phyloP scores from a whole-genome alignment of 257 asterid species.

The Leonotis leonurus region DNA sequence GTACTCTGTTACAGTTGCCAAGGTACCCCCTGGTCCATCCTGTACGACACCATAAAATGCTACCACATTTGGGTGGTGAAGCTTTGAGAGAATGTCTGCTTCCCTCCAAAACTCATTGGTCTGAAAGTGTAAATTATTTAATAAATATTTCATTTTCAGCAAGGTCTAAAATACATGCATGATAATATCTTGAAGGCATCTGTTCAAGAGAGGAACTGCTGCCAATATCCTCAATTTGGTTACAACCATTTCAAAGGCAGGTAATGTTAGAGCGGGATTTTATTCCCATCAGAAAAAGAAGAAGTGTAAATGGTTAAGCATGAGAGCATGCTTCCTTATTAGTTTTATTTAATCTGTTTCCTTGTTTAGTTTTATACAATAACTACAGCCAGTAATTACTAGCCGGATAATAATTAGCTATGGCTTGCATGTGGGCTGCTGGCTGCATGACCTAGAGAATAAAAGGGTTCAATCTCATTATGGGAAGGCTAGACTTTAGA shows the following conservation, averaged over 20 bases:
- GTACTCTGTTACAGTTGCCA: conserved; percentile 66
- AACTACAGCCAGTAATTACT: too few relatives aligned
- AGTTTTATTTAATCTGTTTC: too few relatives aligned
- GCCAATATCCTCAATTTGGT: conserved; percentile 5
- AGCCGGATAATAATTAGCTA: too few relatives aligned
- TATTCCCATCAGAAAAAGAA: too few relatives aligned
- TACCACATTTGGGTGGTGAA: conserved; percentile 77
- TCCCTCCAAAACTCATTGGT: conserved; percentile 65
- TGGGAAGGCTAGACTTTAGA: conserved; percentile 6
- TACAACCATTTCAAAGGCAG: too few relatives aligned
- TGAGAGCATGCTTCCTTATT: too few relatives aligned
- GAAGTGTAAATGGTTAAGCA: too few relatives aligned
- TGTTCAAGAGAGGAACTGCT: conserved; percentile 4
- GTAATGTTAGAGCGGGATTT: too few relatives aligned
- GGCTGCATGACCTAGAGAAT: too few relatives aligned
- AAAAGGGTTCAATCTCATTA: too few relatives aligned
- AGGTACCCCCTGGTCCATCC: conserved; percentile 69
- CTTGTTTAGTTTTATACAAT: too few relatives aligned
- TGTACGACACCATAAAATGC: conserved; percentile 73
- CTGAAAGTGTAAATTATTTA: conserved; percentile 27
- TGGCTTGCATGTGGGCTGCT: too few relatives aligned
- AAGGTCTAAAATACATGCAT: conserved; percentile 3
- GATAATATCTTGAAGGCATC: neutral
- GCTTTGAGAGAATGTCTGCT: conserved; percentile 69
- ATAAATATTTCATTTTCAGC: neutral